A percentile compares a stretch with the other conserved stretches of the same genome.
phyloP scores from a whole-genome alignment of 2,329 filamentous ascomycete genomes.

The Fusarium sp. region DNA sequence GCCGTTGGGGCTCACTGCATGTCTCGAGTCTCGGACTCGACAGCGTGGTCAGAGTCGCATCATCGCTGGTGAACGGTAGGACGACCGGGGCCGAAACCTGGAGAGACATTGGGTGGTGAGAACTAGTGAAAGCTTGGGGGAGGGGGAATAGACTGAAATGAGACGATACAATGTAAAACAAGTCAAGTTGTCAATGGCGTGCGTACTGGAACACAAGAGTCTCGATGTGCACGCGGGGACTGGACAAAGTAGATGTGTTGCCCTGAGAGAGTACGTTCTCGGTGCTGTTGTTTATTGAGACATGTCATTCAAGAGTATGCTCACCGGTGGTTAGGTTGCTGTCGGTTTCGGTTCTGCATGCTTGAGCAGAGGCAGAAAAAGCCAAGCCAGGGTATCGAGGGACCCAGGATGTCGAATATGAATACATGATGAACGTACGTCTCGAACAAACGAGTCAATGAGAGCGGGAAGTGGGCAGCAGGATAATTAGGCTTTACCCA shows the following conservation, averaged over 20 bases:
- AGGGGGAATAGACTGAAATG: slow-evolving; percentile 7
- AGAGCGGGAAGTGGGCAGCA: not conserved
- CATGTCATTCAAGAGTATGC: not conserved
- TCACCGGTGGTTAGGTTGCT: not conserved
- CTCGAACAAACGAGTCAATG: not conserved
- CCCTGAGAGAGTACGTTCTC: not conserved
- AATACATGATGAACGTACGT: too few species aligned
- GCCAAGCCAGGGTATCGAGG: not conserved
- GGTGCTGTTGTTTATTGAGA: not conserved
- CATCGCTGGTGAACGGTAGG: slow-evolving; percentile 8
- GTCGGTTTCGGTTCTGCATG: not conserved
- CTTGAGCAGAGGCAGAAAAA: not conserved
- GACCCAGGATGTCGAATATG: slow-evolving; percentile 9
- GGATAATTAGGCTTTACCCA: slow-evolving; percentile 2
- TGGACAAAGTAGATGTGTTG: not conserved
- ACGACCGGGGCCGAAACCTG: slow-evolving; percentile 14
- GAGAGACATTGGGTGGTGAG: slow-evolving; percentile 7
- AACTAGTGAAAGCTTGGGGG: not conserved
- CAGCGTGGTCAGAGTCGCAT: slow-evolving; percentile 22
- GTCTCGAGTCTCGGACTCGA: slow-evolving; percentile 27
- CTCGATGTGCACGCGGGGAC: not conserved
- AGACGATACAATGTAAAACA: slow-evolving; percentile 6
- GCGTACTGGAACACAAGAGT: not conserved
- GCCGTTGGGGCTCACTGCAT: slow-evolving; percentile 25
- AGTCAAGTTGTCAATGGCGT: not conserved